Conservation (phyloP, 352 stramenopile genomes). For the Globisporangium nodosum region DNA sequence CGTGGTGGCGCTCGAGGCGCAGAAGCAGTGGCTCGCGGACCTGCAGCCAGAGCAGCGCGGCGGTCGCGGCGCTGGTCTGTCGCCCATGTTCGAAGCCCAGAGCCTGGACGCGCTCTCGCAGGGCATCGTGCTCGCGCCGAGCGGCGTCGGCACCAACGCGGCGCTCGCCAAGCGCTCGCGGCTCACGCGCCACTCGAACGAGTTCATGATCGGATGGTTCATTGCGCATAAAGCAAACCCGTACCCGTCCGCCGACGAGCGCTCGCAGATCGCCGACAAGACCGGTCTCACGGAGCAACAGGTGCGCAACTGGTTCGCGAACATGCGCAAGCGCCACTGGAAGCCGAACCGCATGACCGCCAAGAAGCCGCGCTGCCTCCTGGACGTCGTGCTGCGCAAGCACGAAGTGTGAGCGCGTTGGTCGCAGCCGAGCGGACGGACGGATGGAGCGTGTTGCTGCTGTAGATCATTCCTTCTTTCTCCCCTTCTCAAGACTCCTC, state of each 20-base stretch:
- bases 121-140: conserved; percentile 19
- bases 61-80: conserved; percentile 14
- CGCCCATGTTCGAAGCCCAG: conserved; percentile 28
- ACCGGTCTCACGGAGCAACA: conserved; percentile 75
- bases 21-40: conserved; percentile 13
- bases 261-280: conserved; percentile 54
- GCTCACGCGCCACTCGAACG: conserved; percentile 69
- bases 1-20: conserved; percentile 16
- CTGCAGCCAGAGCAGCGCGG: conserved; percentile 21
- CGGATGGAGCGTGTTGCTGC: not conserved
- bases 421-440: not conserved
- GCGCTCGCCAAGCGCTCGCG: conserved; percentile 38
- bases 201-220: conserved; percentile 85
- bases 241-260: conserved; percentile 68
- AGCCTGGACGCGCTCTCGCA: conserved; percentile 31
- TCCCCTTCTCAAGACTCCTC: not conserved
- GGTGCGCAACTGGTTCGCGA: conserved; percentile 87
- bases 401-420: conserved; percentile 22
- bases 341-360: conserved; percentile 59
- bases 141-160: not conserved
- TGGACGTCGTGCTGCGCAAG: conserved; percentile 76
- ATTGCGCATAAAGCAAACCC: conserved; percentile 81
- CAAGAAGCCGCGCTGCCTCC: conserved; percentile 75
- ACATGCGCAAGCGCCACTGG: conserved; percentile 88
- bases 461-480: not conserved